Evolutionary conservation across 1,139 yeast genomes (phyloP), one percentile per base, ranked within the genome.

Genomic region (Blastobotrys petasosporus): DNA sequence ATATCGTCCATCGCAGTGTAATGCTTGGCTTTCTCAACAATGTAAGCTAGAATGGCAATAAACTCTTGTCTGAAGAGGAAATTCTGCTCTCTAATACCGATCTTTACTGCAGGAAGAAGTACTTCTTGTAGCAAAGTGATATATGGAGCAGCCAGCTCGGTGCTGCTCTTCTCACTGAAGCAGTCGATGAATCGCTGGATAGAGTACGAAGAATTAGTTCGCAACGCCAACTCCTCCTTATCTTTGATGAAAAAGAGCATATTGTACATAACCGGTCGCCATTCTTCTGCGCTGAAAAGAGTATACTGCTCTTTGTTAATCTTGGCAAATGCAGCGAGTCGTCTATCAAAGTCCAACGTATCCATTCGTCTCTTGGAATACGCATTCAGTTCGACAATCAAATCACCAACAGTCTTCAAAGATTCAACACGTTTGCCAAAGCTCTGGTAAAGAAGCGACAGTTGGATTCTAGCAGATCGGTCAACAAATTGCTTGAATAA

Each of bases 201-300:
- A 1, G 82, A 67, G 56, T 76, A 82, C 0, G 86, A 69, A 1
- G 96, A 87, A 59, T 85, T 87, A 0, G 86, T 76, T 63, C 97
- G 75, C 45, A 92, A 69, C 0, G 95, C 83, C 49, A 85, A 71
- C 62, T 92, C 99, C 17, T 79, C 82, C 32, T 80, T 82, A 58
- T 87, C 95, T 50, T 80, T 80, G 49, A 92, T 76, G 61, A 77
- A 85, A 59, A 69, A 88, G 37, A 92, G 70, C 50, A 80, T 74
- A 50, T 81, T 77, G 61, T 82, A 76, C 33, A 92, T 51, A 2
- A 94, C 59, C 2, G 97, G 97, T 7, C 77, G 58, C 98, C 98
- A 94, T 57, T 87, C 88, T 2, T 64, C 50, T 0, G 78, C 68
- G 0, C 75, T 61, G 11, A 85, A 65, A 0, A 62, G 51, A 1